These are phyloP conservation scores for Chrysanthemum makinoi DNA, from an alignment of 129 eudicot species.

Conservation along the genomic window DNA sequence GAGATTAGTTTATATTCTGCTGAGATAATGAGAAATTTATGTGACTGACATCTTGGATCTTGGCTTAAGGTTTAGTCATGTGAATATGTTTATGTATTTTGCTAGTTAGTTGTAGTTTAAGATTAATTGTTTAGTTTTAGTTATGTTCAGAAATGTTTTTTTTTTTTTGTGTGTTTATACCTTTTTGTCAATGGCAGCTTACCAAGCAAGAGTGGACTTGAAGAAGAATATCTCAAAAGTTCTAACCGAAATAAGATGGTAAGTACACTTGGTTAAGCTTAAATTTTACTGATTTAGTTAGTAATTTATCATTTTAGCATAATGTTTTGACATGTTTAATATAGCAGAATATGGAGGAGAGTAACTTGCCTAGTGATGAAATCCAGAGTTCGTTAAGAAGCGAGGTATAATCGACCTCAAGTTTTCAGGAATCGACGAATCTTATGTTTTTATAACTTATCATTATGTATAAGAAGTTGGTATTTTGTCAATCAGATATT, in stretches of 20 bases:
- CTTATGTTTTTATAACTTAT: background rate
- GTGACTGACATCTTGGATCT: conserved; percentile 32
- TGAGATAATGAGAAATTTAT: conserved; percentile 1
- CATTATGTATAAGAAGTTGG: background rate
- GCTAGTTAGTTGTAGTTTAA: background rate
- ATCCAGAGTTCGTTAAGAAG: conserved; percentile 65
- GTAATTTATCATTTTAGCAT: background rate
- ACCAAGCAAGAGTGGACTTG: conserved; percentile 49
- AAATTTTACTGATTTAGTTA: background rate
- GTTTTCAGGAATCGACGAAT: conserved; percentile 5
- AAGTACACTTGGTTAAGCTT: conserved; percentile 24
- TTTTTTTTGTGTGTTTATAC: background rate
- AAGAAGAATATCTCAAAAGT: conserved; percentile 44
- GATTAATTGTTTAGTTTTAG: no score
- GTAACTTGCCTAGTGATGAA: conserved; percentile 43
- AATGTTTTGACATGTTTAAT: background rate
- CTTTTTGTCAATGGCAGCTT: conserved; percentile 58
- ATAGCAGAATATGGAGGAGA: conserved; percentile 48
- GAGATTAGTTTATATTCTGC: background rate
- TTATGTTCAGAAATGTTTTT: background rate
- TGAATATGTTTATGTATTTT: background rate
- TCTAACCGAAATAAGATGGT: conserved; percentile 52
- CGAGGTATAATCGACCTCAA: conserved; percentile 49
- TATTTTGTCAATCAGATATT: conserved; percentile 47
- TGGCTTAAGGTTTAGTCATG: no score